Conservation (phyloP, 192 early-diverging fungal species). For the Entomortierella beljakovae region DNA sequence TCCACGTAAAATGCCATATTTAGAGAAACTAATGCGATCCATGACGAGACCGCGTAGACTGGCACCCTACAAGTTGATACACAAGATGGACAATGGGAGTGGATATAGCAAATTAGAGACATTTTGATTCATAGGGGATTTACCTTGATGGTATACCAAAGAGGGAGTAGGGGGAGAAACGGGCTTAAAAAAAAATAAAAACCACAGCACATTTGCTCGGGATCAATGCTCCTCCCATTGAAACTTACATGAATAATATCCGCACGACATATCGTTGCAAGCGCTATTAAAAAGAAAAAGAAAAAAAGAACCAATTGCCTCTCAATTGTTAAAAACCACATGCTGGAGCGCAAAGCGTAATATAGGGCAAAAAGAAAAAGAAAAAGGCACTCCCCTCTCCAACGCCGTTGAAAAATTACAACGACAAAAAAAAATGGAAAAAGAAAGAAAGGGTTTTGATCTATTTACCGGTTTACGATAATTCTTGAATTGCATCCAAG, state of each 20-base stretch:
- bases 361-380: background rate
- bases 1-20: conserved; percentile 87
- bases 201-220: background rate
- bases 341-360: background rate
- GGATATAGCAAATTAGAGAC: background rate
- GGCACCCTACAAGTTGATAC: conserved; percentile 18
- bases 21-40: conserved; percentile 79
- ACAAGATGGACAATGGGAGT: background rate
- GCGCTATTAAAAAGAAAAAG: conserved; percentile 5
- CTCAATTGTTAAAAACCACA: background rate
- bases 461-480: conserved; percentile 67
- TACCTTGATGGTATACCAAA: background rate
- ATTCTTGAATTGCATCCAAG: conserved; percentile 70
- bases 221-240: background rate
- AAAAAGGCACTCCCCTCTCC: background rate
- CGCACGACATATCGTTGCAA: conserved; percentile 45
- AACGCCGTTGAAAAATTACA: background rate
- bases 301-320: background rate
- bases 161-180: background rate
- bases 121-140: background rate
- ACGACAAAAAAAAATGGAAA: background rate
- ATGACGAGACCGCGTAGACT: conserved; percentile 80
- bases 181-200: conserved; percentile 3
- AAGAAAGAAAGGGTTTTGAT: background rate
- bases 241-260: conserved; percentile 42